Conservation (phyloP, 768 basidiomycete genomes). For the Chalciporus piperatus region DNA sequence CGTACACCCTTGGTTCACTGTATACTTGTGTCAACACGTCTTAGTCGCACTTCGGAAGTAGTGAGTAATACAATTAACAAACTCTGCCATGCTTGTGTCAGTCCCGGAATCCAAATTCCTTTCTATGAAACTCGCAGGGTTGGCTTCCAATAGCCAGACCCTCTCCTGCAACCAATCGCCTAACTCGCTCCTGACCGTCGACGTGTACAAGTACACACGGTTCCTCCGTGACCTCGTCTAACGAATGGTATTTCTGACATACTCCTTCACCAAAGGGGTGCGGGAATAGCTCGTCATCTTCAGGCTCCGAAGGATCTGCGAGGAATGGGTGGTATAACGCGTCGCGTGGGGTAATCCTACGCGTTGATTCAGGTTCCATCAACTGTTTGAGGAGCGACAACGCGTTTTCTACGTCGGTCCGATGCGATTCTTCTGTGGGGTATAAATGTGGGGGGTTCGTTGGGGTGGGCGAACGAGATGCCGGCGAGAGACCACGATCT, state of each 20-base stretch:
- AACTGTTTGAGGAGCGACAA: conserved; percentile 73
- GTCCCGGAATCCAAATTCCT: conserved; percentile 15
- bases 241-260: conserved; percentile 60
- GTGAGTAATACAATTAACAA: not conserved
- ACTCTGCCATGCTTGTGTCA: not conserved
- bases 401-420: conserved; percentile 57
- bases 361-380: conserved; percentile 75
- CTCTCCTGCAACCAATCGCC: conserved; percentile 33
- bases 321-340: conserved; percentile 84
- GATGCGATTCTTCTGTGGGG: conserved; percentile 40
- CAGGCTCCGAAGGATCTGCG: conserved; percentile 40
- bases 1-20: no score
- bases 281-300: conserved; percentile 68
- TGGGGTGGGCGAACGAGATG: conserved; percentile 23
- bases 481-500: conserved; percentile 11
- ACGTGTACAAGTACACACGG: conserved; percentile 46
- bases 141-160: conserved; percentile 58
- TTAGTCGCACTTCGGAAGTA: no score
- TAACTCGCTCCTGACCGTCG: conserved; percentile 33
- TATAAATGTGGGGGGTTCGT: conserved; percentile 16
- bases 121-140: conserved; percentile 61
- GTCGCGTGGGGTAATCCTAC: conserved; percentile 70
- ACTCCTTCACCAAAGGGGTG: conserved; percentile 66
- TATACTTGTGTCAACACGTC: not conserved
- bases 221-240: conserved; percentile 58